phyloP scores from a whole-genome alignment of 2,329 filamentous ascomycete species.

The Pezicula rhizophila region DNA sequence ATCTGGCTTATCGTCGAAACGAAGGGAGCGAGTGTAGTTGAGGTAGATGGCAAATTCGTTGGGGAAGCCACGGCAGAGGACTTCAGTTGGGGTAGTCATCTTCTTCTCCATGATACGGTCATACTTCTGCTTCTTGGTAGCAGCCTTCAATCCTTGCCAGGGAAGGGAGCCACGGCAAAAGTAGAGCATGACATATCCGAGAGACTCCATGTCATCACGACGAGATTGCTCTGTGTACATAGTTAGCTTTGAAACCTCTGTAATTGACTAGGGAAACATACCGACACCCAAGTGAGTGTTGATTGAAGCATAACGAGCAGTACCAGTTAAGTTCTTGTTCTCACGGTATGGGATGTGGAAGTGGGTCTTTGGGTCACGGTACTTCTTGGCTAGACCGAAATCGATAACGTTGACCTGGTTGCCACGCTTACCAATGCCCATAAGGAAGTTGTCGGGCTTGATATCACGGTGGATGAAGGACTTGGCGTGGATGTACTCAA shows the following conservation, averaged over 20 bases:
- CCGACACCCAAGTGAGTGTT: constrained; percentile 96
- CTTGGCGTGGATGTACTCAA: constrained; percentile 99
- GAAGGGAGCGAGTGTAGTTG: constrained; percentile 97
- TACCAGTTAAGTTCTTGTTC: constrained; percentile 99
- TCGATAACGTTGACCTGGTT: constrained; percentile 99
- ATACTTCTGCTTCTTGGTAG: constrained; percentile 99
- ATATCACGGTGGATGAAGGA: constrained; percentile 99
- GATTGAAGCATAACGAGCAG: constrained; percentile 96
- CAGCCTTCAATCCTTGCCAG: constrained; percentile 97
- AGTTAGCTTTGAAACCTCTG: constrained; percentile 22
- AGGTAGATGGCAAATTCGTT: constrained; percentile 99
- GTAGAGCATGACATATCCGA: constrained; percentile 99
- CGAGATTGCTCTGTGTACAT: constrained; percentile 78
- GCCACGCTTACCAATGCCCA: constrained; percentile 98
- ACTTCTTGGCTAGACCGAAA: constrained; percentile 99
- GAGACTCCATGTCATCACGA: constrained; percentile 98
- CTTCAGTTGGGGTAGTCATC: constrained; percentile 99
- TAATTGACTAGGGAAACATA: constrained; percentile 37
- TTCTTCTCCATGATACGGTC: constrained; percentile 99
- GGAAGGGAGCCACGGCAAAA: constrained; percentile 98
- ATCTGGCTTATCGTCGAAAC: constrained; percentile 99
- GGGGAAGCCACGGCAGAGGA: constrained; percentile 96
- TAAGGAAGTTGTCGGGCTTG: constrained; percentile 99
- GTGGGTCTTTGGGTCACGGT: constrained; percentile 98
- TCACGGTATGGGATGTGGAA: constrained; percentile 99